These are phyloP conservation scores for Lasiodiplodia sp. DNA, from an alignment of 2,329 filamentous ascomycete genomes.

Conservation along the genomic window DNA sequence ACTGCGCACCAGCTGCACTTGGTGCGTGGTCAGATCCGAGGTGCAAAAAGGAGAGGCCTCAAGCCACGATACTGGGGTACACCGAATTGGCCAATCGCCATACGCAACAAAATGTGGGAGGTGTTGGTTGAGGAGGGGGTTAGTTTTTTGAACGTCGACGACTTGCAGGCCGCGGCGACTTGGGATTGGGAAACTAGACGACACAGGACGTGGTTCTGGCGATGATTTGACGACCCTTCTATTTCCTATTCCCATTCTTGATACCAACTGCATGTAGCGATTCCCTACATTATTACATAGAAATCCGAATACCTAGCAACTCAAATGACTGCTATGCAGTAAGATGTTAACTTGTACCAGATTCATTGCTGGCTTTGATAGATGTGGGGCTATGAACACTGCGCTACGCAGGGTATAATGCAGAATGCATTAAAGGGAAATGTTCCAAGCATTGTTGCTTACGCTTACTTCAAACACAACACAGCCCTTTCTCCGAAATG, in stretches of 20 bases:
- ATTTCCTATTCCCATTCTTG: neutral
- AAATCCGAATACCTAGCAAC: neutral
- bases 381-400: neutral
- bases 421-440: neutral
- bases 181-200: slow-evolving; percentile 54
- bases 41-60: slow-evolving; percentile 60
- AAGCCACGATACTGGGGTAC: slow-evolving; percentile 66
- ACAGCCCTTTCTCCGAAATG: slow-evolving; percentile 83
- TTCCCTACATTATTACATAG: neutral
- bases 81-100: slow-evolving; percentile 61
- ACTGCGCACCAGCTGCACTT: slow-evolving; percentile 53
- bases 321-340: neutral
- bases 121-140: slow-evolving; percentile 60
- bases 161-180: slow-evolving; percentile 57
- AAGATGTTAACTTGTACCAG: neutral
- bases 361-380: neutral
- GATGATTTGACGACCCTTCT: neutral
- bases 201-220: slow-evolving; percentile 38
- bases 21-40: slow-evolving; percentile 60
- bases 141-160: slow-evolving; percentile 66
- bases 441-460: neutral
- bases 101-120: slow-evolving; percentile 64
- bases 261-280: neutral
- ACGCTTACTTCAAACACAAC: slow-evolving; percentile 62
- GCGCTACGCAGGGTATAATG: slow-evolving; percentile 1